These are phyloP conservation scores for Chaetomiaceae sp. DNA, from an alignment of 2,329 filamentous ascomycete species.

Conservation along the genomic window DNA sequence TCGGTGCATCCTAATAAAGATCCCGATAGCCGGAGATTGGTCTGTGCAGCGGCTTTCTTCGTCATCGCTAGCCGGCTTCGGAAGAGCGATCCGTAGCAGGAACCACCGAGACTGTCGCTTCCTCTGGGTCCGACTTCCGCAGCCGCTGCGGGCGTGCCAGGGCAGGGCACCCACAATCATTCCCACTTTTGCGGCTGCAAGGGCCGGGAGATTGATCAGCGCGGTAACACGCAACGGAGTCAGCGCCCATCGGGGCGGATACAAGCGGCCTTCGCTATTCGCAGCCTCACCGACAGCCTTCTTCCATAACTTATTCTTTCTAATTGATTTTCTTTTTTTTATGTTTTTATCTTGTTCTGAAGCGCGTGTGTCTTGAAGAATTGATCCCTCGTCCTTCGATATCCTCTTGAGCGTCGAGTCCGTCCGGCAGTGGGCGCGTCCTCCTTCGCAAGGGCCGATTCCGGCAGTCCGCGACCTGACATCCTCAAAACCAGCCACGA, in stretches of 20 bases:
- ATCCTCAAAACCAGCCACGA: slow-evolving; percentile 27
- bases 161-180: background rate
- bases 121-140: slow-evolving; percentile 9
- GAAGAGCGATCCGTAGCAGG: background rate
- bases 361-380: background rate
- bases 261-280: slow-evolving; percentile 18
- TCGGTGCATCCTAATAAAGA: no score
- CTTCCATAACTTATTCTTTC: background rate
- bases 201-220: slow-evolving; percentile 1
- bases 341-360: background rate
- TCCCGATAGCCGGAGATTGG: slow-evolving; percentile 2
- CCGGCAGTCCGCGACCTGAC: background rate
- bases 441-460: slow-evolving; percentile 9
- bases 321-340: background rate
- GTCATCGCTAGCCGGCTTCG: background rate
- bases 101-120: background rate
- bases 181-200: slow-evolving; percentile 5
- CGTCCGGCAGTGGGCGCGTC: slow-evolving; percentile 5
- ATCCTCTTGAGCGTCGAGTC: slow-evolving; percentile 7
- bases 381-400: background rate
- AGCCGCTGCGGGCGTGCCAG: no score
- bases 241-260: slow-evolving; percentile 13
- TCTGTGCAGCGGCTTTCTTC: background rate
- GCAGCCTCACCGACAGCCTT: slow-evolving; percentile 2
- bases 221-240: slow-evolving; percentile 9